Evolutionary conservation across 208 protist genomes (phyloP).

Genomic region (Leishmania gerbilli): DNA sequence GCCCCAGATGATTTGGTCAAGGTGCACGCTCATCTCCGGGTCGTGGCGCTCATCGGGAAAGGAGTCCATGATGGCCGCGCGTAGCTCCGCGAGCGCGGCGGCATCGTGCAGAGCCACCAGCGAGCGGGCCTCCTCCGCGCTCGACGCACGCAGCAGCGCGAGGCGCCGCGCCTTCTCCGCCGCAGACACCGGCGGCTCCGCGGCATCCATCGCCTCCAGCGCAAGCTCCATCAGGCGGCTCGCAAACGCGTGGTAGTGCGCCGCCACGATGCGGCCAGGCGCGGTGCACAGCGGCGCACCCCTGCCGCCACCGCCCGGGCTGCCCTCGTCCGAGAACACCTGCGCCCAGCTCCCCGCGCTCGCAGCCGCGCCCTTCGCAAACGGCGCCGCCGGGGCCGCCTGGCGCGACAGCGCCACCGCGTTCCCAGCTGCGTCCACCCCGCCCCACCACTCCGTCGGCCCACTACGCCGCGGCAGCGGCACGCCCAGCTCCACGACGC

Average conservation of each 20-base stretch:
- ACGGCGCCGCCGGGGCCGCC: background rate
- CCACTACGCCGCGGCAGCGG: conserved; percentile 22
- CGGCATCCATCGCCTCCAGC: conserved; percentile 14
- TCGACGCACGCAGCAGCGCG: conserved; percentile 8
- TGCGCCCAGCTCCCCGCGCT: background rate
- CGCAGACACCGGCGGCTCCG: background rate
- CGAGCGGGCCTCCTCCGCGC: conserved; percentile 4
- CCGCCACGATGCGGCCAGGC: conserved; percentile 20
- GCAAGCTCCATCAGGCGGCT: conserved; percentile 28
- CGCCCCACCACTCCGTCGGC: conserved; percentile 3
- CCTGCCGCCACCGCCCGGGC: background rate
- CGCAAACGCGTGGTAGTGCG: conserved; percentile 34
- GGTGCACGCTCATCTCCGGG: conserved; percentile 31
- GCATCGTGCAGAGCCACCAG: conserved; percentile 19
- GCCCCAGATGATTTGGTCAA: conserved; percentile 55
- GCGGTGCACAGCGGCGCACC: conserved; percentile 15
- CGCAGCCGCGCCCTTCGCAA: background rate
- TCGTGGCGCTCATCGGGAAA: conserved; percentile 22
- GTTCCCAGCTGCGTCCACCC: background rate
- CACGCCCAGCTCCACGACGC: conserved; percentile 32
- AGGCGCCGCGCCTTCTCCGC: conserved; percentile 10
- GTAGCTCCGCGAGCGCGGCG: conserved; percentile 28
- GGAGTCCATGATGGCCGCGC: conserved; percentile 20
- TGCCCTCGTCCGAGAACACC: background rate
- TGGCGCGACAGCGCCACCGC: background rate